Evolutionary conservation across 148 eudicot genomes (phyloP).

Genomic region (Rhododendron griersonianum): DNA sequence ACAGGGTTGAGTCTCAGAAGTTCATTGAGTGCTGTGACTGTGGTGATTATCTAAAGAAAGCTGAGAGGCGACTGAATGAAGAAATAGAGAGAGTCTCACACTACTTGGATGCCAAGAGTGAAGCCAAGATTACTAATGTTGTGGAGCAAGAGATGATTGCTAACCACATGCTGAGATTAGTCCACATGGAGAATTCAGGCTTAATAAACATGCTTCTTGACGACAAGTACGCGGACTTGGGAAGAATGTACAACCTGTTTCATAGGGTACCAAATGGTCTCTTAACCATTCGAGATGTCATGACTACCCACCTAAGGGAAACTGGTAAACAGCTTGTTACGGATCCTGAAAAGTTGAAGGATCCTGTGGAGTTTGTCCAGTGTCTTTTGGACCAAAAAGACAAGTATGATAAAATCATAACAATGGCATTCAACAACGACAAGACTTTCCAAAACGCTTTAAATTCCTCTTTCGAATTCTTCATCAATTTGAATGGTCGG

Average conservation of each 20-base stretch:
- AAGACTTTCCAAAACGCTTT: slow-evolving; percentile 17
- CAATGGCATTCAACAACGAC: slow-evolving; percentile 53
- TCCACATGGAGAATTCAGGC: slow-evolving; percentile 89
- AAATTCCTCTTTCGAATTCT: slow-evolving; percentile 25
- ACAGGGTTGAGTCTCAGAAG: slow-evolving; percentile 65
- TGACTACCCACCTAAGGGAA: slow-evolving; percentile 71
- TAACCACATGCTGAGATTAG: slow-evolving; percentile 70
- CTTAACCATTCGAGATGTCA: slow-evolving; percentile 66
- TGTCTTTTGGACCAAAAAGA: slow-evolving; percentile 69
- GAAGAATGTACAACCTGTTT: slow-evolving; percentile 71
- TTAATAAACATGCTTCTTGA: slow-evolving; percentile 67
- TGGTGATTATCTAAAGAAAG: slow-evolving; percentile 72
- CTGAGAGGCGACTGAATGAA: slow-evolving; percentile 72
- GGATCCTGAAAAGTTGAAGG: slow-evolving; percentile 80
- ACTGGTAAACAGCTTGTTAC: slow-evolving; percentile 79
- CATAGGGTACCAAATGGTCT: slow-evolving; percentile 62
- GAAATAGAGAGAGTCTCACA: slow-evolving; percentile 85
- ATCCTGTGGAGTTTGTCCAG: slow-evolving; percentile 21
- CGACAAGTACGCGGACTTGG: slow-evolving; percentile 66
- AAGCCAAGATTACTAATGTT: slow-evolving; percentile 19
- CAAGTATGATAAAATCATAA: slow-evolving; percentile 71
- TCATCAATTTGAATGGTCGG: slow-evolving; percentile 67
- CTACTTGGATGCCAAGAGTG: slow-evolving; percentile 59
- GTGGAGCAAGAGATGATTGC: slow-evolving; percentile 82
- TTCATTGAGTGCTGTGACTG: slow-evolving; percentile 81